phyloP scores from a whole-genome alignment of 345 rosid genomes.

The Microthlaspi erraticum region DNA sequence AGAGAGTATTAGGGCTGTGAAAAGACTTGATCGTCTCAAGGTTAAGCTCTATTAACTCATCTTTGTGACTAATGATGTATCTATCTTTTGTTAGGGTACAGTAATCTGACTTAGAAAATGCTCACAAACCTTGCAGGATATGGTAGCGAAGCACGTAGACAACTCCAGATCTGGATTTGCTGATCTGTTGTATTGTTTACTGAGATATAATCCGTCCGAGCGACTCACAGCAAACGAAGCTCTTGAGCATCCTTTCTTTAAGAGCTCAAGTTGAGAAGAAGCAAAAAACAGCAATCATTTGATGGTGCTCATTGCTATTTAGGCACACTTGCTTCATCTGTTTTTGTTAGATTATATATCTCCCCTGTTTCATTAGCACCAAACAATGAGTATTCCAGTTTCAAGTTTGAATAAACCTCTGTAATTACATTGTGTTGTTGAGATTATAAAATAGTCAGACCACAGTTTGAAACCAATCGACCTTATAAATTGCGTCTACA shows the following conservation, averaged over 20 bases:
- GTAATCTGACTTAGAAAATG: conserved; percentile 32
- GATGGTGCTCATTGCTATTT: background rate
- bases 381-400: conserved; percentile 11
- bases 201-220: conserved; percentile 70
- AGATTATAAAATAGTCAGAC: background rate
- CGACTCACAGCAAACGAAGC: conserved; percentile 74
- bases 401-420: conserved; percentile 30
- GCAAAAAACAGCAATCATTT: conserved; percentile 4
- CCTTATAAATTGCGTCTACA: conserved; percentile 1
- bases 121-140: conserved; percentile 52
- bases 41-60: conserved; percentile 35
- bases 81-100: background rate
- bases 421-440: conserved; percentile 40
- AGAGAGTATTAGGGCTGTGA: conserved; percentile 84
- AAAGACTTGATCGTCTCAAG: conserved; percentile 68
- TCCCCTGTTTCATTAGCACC: conserved; percentile 22
- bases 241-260: conserved; percentile 75
- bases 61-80: background rate
- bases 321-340: background rate
- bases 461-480: conserved; percentile 13
- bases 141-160: conserved; percentile 57
- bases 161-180: conserved; percentile 52
- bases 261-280: conserved; percentile 37
- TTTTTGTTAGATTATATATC: conserved; percentile 30
- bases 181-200: conserved; percentile 64